Conservation (phyloP, 164 flowering plant genomes). For the Tinospora cordifolia region DNA sequence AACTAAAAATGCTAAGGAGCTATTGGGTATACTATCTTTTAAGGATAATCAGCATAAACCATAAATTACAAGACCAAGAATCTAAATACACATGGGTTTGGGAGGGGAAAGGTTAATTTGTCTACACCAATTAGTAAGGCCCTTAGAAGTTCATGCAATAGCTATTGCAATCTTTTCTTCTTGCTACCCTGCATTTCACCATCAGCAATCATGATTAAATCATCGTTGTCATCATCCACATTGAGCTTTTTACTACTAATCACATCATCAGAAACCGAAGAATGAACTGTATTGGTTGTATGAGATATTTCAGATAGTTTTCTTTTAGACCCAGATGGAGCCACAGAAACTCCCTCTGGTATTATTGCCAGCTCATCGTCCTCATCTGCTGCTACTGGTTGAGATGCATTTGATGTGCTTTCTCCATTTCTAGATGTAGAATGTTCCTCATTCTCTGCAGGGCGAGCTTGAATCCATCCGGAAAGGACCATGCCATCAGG, state of each 20-base stretch:
- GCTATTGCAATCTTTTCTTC: constrained; percentile 43
- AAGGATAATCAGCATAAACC: background rate
- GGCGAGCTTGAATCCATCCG: constrained; percentile 64
- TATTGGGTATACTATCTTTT: background rate
- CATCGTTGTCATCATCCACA: constrained; percentile 34
- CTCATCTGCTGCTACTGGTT: constrained; percentile 20
- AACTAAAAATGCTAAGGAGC: background rate
- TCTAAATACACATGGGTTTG: background rate
- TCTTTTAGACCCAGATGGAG: constrained; percentile 47
- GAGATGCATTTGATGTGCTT: constrained; percentile 37
- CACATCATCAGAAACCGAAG: constrained; percentile 16
- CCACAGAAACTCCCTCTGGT: constrained; percentile 15
- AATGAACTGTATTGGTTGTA: constrained; percentile 1
- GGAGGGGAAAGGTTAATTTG: background rate
- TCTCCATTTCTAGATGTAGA: constrained; percentile 35
- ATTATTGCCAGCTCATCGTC: constrained; percentile 35
- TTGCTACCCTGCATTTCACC: constrained; percentile 23
- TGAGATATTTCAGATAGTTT: constrained; percentile 38
- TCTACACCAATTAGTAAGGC: background rate
- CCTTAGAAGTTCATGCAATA: background rate
- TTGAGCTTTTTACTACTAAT: constrained; percentile 19
- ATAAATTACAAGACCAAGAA: constrained; percentile 3
- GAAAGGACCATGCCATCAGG: constrained; percentile 89
- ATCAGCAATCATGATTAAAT: constrained; percentile 33
- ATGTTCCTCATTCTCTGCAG: constrained; percentile 25